Base-by-base conservation (phyloP, 2,329 filamentous ascomycete species). In the Colletotrichum chrysophilum region DNA sequence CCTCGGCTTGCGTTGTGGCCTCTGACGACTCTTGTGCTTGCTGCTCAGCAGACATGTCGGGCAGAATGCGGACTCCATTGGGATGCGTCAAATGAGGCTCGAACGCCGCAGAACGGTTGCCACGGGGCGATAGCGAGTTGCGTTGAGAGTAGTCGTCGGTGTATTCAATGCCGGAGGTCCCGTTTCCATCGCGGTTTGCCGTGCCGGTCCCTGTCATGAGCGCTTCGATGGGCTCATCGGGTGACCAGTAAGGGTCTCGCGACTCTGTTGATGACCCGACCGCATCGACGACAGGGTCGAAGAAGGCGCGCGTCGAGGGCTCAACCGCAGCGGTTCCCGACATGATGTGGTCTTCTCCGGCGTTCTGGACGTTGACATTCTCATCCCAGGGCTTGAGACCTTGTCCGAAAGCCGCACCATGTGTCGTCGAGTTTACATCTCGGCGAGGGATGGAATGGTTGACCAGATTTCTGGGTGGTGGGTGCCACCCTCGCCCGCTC, bases 41-140 rank as follows among this genome's bases (percentile, higher is more conserved):
- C 68, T 86, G 83, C 4, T 77, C 76, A 6, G 82, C 76, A 6
- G 85, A 84, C 30, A 86, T 73, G 13, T 78, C 75, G 7, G 85
- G 85, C 43, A 86, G 86, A 21, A 86, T 85, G 21, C 79, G 80
- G 9, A 80, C 56, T 6, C 85, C 84, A 61, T 86, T 86, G 16
- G 84, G 85, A 65, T 86, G 84, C 1, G 81, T 84, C 69, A 86
- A 76, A n/a, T 81, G 83, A 9, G 80, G 79, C 7, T 78, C 76
- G 6, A 82, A 60, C 5, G 81, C 62, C 7, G 82, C 79, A 18
- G 36, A 4, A 8, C 34, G 32, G 12, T 16, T 16, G 38, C 38
- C 32, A 16, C 9, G 43, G 26, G 30, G 13, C 34, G 60, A 38
- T n/a, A 34, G 26, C 14, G 28, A 60, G 3, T 43, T 4, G 61